Evolutionary conservation across 2,329 filamentous ascomycete species (phyloP).

Genomic region (Talaromyces sp.): DNA sequence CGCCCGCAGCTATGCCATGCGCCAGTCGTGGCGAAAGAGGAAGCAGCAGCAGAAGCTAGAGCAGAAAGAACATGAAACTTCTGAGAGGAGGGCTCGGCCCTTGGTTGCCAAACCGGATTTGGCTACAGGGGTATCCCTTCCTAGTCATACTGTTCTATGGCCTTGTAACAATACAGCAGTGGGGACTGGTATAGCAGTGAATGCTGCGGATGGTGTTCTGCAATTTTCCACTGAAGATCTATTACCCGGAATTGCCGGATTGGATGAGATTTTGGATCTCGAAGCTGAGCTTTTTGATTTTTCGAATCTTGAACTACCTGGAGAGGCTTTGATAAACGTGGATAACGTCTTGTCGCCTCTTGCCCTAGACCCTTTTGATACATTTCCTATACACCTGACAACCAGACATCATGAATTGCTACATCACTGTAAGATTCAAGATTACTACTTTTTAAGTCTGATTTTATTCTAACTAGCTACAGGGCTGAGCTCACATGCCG

Average conservation of each 20-base stretch:
- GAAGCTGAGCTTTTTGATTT: background rate
- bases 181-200: background rate
- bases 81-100: background rate
- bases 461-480: background rate
- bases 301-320: background rate
- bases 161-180: background rate
- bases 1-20: slow-evolving; percentile 11
- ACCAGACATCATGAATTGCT: slow-evolving; percentile 8
- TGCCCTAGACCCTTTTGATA: slow-evolving; percentile 8
- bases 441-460: background rate
- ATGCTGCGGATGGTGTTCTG: background rate
- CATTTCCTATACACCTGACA: slow-evolving; percentile 9
- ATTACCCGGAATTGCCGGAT: background rate
- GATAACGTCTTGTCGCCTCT: slow-evolving; percentile 2
- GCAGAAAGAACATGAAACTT: background rate
- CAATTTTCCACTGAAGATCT: background rate
- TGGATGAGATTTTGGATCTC: background rate
- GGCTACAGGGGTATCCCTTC: background rate
- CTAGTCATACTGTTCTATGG: background rate
- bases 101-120: background rate
- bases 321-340: background rate
- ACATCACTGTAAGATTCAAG: slow-evolving; percentile 8
- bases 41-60: slow-evolving; percentile 8
- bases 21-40: slow-evolving; percentile 10
- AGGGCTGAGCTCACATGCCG: slow-evolving; percentile 10